A percentile compares a stretch with the other conserved stretches of the same genome.
These are phyloP conservation scores for Scedosporium minutisporum DNA, from an alignment of 2,329 filamentous ascomycete genomes.

Conservation along the genomic window DNA sequence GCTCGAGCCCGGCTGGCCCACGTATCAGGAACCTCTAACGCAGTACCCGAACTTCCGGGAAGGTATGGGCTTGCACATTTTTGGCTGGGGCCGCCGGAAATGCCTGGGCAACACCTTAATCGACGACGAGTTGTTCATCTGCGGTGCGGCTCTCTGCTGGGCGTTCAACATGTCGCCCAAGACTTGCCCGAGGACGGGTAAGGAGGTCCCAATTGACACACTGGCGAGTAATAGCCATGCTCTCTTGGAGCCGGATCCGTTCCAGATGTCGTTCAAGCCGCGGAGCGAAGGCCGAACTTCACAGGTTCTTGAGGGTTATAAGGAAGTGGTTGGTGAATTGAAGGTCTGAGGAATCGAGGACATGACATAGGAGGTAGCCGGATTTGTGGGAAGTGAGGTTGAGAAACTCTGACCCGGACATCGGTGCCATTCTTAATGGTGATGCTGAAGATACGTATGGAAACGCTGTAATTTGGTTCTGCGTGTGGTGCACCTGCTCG, in stretches of 20 bases:
- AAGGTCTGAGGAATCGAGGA: too few species aligned
- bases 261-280: constrained; percentile 33
- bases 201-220: constrained; percentile 32
- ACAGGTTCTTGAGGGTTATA: constrained; percentile 27
- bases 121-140: constrained; percentile 47
- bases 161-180: constrained; percentile 33
- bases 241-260: constrained; percentile 40
- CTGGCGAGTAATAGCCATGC: constrained; percentile 42
- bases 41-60: constrained; percentile 53
- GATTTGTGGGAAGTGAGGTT: too few species aligned
- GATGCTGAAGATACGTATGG: too few species aligned
- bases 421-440: too few species aligned
- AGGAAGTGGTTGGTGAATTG: constrained; percentile 13
- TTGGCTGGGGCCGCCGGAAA: constrained; percentile 53
- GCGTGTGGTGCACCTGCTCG: too few species aligned
- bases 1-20: constrained; percentile 52
- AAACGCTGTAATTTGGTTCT: too few species aligned
- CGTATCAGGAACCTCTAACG: constrained; percentile 53
- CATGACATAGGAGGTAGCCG: too few species aligned
- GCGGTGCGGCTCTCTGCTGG: constrained; percentile 38
- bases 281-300: constrained; percentile 28
- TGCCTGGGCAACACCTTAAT: constrained; percentile 55
- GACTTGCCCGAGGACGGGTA: constrained; percentile 31
- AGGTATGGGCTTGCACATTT: constrained; percentile 49
- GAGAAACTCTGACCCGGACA: too few species aligned